phyloP scores from a whole-genome alignment of 2,329 filamentous ascomycete genomes.

The Westerdykella sp. region DNA sequence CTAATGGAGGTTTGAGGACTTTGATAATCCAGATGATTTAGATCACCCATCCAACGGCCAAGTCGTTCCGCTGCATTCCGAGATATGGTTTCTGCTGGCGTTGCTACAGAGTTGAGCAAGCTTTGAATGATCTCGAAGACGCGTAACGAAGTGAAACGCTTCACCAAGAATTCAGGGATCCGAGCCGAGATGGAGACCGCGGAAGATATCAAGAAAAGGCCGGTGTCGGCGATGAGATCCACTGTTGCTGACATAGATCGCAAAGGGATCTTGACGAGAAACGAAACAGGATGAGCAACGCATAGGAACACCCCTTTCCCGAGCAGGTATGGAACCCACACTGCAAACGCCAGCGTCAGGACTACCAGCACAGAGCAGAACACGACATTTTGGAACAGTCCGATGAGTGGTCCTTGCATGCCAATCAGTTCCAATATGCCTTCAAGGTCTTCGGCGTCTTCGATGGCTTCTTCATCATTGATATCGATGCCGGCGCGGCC shows the following conservation, averaged over 20 bases:
- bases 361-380: constrained; percentile 87
- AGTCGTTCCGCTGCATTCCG: constrained; percentile 33
- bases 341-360: constrained; percentile 74
- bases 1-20: constrained; percentile 19
- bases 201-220: constrained; percentile 12
- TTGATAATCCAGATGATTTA: no score
- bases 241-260: constrained; percentile 65
- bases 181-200: no score
- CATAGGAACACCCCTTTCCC: constrained; percentile 78
- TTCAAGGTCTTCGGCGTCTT: constrained; percentile 87
- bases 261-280: constrained; percentile 62
- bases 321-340: constrained; percentile 88
- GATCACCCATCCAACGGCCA: constrained; percentile 9
- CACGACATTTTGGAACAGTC: constrained; percentile 87
- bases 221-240: constrained; percentile 72
- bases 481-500: constrained; percentile 62
- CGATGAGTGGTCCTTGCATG: constrained; percentile 87
- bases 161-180: constrained; percentile 10
- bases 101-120: constrained; percentile 18
- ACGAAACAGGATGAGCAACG: constrained; percentile 67
- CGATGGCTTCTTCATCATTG: constrained; percentile 63
- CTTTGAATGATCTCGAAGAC: constrained; percentile 13
- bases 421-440: constrained; percentile 93
- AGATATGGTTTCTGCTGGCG: constrained; percentile 29
- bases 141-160: constrained; percentile 14